These are phyloP conservation scores for Psilocybe subaeruginosa DNA, from an alignment of 768 basidiomycete species.

Conservation along the genomic window DNA sequence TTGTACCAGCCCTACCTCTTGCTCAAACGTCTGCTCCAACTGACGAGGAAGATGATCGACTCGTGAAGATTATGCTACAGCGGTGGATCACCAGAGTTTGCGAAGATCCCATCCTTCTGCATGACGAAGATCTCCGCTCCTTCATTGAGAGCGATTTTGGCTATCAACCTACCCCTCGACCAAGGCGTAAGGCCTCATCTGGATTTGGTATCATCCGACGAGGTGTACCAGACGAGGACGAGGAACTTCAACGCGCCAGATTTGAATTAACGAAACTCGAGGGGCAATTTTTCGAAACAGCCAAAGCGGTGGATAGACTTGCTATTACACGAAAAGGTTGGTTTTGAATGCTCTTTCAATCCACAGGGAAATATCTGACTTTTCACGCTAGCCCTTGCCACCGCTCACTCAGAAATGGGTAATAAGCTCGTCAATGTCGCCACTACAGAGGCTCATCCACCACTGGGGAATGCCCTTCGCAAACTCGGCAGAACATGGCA, in stretches of 20 bases:
- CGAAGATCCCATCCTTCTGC: conserved; percentile 85
- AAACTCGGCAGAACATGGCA: conserved; percentile 90
- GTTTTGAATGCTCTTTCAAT: conserved; percentile 8
- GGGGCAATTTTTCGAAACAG: conserved; percentile 89
- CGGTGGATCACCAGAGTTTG: conserved; percentile 93
- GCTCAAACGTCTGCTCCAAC: conserved; percentile 95
- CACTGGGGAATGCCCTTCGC: conserved; percentile 80
- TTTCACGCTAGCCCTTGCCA: conserved; percentile 63
- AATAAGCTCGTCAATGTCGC: conserved; percentile 89
- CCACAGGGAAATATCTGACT: conserved; percentile 4
- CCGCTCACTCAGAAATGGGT: conserved; percentile 87
- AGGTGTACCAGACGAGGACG: conserved; percentile 91
- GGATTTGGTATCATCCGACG: conserved; percentile 80
- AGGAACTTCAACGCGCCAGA: conserved; percentile 86
- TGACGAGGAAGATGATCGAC: conserved; percentile 97
- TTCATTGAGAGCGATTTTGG: conserved; percentile 99
- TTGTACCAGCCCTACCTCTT: conserved; percentile 94
- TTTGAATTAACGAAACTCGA: conserved; percentile 93
- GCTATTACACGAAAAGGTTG: conserved; percentile 80
- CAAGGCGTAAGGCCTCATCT: conserved; percentile 69
- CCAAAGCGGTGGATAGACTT: conserved; percentile 88
- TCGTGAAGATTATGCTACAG: conserved; percentile 94
- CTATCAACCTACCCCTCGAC: conserved; percentile 82
- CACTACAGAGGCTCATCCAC: conserved; percentile 85
- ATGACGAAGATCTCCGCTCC: conserved; percentile 91